Evolutionary conservation across 345 rosid genomes (phyloP).

Genomic region (Citrus sp.): DNA sequence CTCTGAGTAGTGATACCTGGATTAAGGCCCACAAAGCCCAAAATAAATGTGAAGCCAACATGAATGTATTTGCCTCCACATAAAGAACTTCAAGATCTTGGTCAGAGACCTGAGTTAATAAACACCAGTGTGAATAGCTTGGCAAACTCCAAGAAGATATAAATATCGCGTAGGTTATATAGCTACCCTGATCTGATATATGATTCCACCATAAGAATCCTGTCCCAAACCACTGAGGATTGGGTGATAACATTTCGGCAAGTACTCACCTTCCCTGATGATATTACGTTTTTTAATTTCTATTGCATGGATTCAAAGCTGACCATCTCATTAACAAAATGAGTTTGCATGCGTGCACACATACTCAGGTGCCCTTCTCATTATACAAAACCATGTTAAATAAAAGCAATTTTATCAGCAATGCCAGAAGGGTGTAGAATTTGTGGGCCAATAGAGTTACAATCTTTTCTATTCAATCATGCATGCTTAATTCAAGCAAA

Average conservation of each 20-base stretch:
- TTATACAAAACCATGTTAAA: background rate
- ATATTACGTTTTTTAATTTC: background rate
- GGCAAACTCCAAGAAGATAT: background rate
- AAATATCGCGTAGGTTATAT: background rate
- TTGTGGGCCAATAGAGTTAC: background rate
- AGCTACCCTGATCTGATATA: background rate
- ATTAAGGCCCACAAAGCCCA: conserved; percentile 97
- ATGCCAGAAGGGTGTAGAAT: background rate
- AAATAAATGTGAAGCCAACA: conserved; percentile 74
- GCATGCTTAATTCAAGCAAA: conserved; percentile 3
- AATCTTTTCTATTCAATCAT: background rate
- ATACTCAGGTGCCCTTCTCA: background rate
- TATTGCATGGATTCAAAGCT: background rate
- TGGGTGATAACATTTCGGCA: background rate
- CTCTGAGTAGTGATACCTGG: conserved; percentile 46
- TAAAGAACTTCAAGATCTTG: conserved; percentile 60
- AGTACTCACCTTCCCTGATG: background rate
- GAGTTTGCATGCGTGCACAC: background rate
- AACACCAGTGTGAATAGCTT: conserved; percentile 3
- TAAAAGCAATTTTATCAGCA: background rate
- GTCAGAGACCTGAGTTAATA: conserved; percentile 45
- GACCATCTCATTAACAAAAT: background rate
- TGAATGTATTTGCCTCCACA: conserved; percentile 66
- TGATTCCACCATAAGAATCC: background rate
- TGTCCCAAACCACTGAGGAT: background rate